Conservation (phyloP, 1,284 basidiomycete genomes). For the Fomitopsis betulina region DNA sequence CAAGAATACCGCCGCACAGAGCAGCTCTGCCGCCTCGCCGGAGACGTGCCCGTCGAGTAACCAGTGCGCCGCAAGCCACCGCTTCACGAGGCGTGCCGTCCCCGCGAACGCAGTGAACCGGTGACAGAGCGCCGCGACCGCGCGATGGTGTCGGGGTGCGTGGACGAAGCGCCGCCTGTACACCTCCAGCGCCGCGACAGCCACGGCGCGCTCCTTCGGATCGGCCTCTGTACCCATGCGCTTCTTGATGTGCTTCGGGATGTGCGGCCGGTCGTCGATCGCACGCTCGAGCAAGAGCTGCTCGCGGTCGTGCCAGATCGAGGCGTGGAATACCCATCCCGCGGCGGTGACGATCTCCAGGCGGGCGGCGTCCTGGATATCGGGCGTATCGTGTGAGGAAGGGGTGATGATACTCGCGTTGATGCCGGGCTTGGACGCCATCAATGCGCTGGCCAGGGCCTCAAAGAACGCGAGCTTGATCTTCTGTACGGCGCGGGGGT, state of each 20-base stretch:
- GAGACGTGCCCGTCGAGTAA: constrained; percentile 67
- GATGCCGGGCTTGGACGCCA: constrained; percentile 46
- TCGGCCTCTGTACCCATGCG: constrained; percentile 26
- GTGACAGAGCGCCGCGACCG: constrained; percentile 78
- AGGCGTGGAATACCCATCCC: constrained; percentile 85
- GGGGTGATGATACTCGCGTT: constrained; percentile 57
- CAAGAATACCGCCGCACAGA: constrained; percentile 70
- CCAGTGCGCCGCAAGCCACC: constrained; percentile 93
- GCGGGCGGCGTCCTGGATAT: constrained; percentile 65
- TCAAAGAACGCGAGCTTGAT: constrained; percentile 95
- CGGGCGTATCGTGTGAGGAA: constrained; percentile 41
- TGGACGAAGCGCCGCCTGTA: constrained; percentile 75
- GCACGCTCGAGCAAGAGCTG: constrained; percentile 74
- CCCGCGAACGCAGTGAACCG: constrained; percentile 77
- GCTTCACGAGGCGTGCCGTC: constrained; percentile 84
- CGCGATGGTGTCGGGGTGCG: constrained; percentile 81
- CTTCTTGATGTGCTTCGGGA: constrained; percentile 35
- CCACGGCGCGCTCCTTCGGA: constrained; percentile 48
- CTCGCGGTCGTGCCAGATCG: constrained; percentile 90
- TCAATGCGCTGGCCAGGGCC: constrained; percentile 62
- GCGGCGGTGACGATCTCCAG: constrained; percentile 79
- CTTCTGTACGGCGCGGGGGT: constrained; percentile 88
- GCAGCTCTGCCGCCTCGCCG: constrained; percentile 80
- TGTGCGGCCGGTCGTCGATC: constrained; percentile 38
- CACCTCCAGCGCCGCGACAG: constrained; percentile 58